phyloP scores from a whole-genome alignment of 495 filamentous ascomycete genomes.

The Clohesyomyces aquaticus region DNA sequence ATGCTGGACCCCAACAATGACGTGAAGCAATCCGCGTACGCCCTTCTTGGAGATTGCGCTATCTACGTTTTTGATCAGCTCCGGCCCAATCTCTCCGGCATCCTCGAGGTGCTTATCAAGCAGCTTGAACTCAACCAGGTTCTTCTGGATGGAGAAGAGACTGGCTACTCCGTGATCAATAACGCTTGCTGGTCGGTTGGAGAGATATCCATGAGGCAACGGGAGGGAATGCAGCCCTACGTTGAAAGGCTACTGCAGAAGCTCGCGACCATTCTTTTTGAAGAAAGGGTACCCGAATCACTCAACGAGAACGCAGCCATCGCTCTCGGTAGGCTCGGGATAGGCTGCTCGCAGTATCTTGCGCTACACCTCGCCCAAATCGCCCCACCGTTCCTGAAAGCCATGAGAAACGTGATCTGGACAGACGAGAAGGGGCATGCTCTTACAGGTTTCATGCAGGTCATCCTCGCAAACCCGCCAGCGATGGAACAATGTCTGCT shows the following conservation, averaged over 20 bases:
- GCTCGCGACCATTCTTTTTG: slow-evolving; percentile 75
- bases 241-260: slow-evolving; percentile 75
- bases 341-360: slow-evolving; percentile 75
- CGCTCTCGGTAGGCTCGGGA: slow-evolving; percentile 84
- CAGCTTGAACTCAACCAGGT: slow-evolving; percentile 83
- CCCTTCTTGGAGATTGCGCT: slow-evolving; percentile 92
- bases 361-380: slow-evolving; percentile 82
- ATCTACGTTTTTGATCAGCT: slow-evolving; percentile 91
- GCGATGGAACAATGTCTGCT: slow-evolving; percentile 85
- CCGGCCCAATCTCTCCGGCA: slow-evolving; percentile 67
- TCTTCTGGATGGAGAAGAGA: slow-evolving; percentile 70
- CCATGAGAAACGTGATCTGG: slow-evolving; percentile 81
- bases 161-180: slow-evolving; percentile 88
- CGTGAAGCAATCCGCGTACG: slow-evolving; percentile 94
- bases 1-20: slow-evolving; percentile 93
- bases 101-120: slow-evolving; percentile 79
- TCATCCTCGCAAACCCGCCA: slow-evolving; percentile 84
- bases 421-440: slow-evolving; percentile 95
- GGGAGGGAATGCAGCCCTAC: slow-evolving; percentile 72
- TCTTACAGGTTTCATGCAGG: slow-evolving; percentile 82
- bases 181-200: slow-evolving; percentile 98
- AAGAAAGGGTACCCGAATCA: slow-evolving; percentile 82
- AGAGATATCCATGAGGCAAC: slow-evolving; percentile 85
- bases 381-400: slow-evolving; percentile 76
- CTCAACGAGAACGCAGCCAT: slow-evolving; percentile 95